Evolutionary conservation across 768 basidiomycete species (phyloP), one percentile per base, ranked within the genome.

Genomic region (Lentinus brumalis): DNA sequence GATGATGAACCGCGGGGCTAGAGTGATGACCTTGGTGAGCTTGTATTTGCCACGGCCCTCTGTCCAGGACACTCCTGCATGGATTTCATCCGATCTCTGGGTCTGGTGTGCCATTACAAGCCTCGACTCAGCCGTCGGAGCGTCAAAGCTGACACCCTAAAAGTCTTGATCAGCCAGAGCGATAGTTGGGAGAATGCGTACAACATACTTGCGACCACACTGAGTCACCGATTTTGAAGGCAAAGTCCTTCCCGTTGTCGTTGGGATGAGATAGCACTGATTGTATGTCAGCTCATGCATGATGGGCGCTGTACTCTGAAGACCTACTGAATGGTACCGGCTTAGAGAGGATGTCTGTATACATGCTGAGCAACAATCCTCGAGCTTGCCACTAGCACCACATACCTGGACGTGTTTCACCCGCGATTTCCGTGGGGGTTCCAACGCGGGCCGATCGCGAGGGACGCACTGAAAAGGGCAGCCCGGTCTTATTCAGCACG

Each of bases 11-110:
- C 97, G 86, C 30, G 97, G 97, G 8, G 91, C 81, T 40, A 98
- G 77, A 0, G 92, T 96, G 65, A 99, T 87, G 66, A 98, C 89
- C 76, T 98, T 98, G 30, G 89, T 90, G 38, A 98, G 78, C 71
- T 98, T 98, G 74, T 98, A 98, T 79, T 97, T 98, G 39, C 97
- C 97, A n/a, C 88, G 78, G 1, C 96, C 97, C 74, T 96, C 95
- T 16, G 84, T 82, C 86, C 96, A 98, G 5, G 94, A 96, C 41
- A 99, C 67, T 2, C 96, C 97, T 49, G 92, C 74, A 70, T 95
- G 91, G 54, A 87, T 81, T 70, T 88, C 86, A 50, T 91, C 86
- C 2, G 81, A 76, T 63, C 79, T 86, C 54, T 86, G 86, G 32
- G 77, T 78, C 45, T 82, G 75, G 9, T 89, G 87, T 2, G 86